Percentiles rank a stretch among this genome's conserved stretches.
These are phyloP conservation scores for Letharia columbiana DNA, from an alignment of 495 filamentous ascomycete species.

Conservation along the genomic window DNA sequence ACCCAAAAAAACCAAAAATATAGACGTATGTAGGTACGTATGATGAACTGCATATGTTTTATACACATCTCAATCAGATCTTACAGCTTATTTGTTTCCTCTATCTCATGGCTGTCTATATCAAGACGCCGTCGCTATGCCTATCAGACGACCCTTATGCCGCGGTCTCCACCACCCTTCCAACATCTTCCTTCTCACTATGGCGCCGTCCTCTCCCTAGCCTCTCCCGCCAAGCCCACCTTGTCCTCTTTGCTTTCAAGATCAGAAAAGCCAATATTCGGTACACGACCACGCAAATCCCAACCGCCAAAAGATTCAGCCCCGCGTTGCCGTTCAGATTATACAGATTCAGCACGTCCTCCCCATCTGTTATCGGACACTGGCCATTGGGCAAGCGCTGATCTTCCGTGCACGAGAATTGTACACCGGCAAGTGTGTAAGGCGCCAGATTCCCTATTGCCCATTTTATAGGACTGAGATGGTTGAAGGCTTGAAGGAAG, in stretches of 20 bases:
- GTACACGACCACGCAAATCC: slow-evolving; percentile 52
- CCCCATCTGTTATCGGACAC: slow-evolving; percentile 53
- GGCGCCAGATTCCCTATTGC: slow-evolving; percentile 52
- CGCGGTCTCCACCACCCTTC: not conserved
- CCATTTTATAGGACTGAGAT: slow-evolving; percentile 63
- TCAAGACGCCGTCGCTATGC: not conserved
- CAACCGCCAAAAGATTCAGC: slow-evolving; percentile 52
- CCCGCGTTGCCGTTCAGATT: slow-evolving; percentile 47
- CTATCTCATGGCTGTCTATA: not conserved
- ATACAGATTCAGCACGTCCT: slow-evolving; percentile 56
- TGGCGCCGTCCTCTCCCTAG: slow-evolving; percentile 19
- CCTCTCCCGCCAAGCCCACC: slow-evolving; percentile 27
- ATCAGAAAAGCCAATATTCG: slow-evolving; percentile 54
- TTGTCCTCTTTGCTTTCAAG: slow-evolving; percentile 41
- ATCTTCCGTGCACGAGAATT: slow-evolving; percentile 47
- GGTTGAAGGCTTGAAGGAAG: slow-evolving; percentile 59
- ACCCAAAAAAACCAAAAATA: too few species aligned
- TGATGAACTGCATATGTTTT: too few species aligned
- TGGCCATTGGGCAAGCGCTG: slow-evolving; percentile 47
- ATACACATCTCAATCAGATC: not conserved
- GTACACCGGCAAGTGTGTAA: slow-evolving; percentile 46
- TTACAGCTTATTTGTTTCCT: not conserved
- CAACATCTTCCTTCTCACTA: not conserved
- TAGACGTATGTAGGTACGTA: too few species aligned
- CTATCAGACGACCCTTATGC: not conserved